Evolutionary conservation across 371 early-diverging fungal genomes (phyloP).

Genomic region (Lichtheimia ornata): DNA sequence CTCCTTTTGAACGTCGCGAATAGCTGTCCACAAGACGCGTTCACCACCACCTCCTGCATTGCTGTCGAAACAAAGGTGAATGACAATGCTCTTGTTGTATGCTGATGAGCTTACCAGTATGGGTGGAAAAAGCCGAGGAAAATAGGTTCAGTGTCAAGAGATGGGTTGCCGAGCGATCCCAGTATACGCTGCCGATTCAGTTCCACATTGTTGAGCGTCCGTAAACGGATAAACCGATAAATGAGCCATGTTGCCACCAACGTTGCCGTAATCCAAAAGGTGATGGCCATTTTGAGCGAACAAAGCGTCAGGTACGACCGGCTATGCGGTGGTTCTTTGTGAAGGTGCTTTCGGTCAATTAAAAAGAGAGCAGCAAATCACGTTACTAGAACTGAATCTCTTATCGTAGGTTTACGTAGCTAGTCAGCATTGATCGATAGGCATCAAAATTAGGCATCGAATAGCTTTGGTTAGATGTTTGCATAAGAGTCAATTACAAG

Average conservation of each 20-base stretch:
- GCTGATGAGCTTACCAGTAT: constrained; percentile 59
- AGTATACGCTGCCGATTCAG: constrained; percentile 26
- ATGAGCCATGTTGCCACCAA: constrained; percentile 13
- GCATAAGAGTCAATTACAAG: too few relatives aligned
- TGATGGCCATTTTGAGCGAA: constrained; percentile 21
- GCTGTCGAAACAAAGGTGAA: constrained; percentile 32
- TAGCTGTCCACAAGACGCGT: constrained; percentile 90
- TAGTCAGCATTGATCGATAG: too few relatives aligned
- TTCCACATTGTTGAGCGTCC: constrained; percentile 16
- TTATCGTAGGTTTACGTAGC: too few relatives aligned
- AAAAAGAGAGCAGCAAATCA: too few relatives aligned
- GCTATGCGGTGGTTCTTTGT: too few relatives aligned
- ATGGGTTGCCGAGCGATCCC: constrained; percentile 20
- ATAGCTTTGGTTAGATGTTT: too few relatives aligned
- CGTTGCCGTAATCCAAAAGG: constrained; percentile 28
- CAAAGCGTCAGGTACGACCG: too few relatives aligned
- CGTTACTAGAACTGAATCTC: too few relatives aligned
- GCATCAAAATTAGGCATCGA: too few relatives aligned
- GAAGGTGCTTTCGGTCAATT: too few relatives aligned
- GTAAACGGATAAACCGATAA: constrained; percentile 18
- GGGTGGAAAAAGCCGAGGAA: constrained; percentile 89
- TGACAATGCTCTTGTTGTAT: neutral
- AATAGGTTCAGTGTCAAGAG: constrained; percentile 17
- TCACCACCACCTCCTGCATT: constrained; percentile 96
- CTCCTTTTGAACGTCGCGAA: constrained; percentile 72